phyloP scores from a whole-genome alignment of 2,329 filamentous ascomycete genomes.

The Pleomassaria siparia region DNA sequence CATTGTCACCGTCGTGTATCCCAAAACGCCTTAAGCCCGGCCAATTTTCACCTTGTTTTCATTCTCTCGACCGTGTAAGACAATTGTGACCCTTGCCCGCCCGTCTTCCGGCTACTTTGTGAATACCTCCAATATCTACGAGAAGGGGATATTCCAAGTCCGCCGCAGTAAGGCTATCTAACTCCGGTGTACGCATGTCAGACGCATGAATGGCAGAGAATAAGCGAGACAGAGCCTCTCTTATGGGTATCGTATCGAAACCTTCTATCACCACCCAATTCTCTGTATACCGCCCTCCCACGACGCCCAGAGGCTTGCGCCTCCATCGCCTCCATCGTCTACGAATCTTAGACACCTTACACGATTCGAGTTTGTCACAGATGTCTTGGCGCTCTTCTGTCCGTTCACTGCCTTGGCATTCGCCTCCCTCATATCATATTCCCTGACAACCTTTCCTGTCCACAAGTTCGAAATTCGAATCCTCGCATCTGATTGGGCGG shows the following conservation, averaged over 20 bases:
- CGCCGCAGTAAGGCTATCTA: too few species aligned
- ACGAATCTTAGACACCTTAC: conserved; percentile 12
- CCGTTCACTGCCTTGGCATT: background rate
- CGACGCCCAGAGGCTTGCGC: conserved; percentile 26
- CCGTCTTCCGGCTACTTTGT: too few species aligned
- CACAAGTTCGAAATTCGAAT: conserved; percentile 36
- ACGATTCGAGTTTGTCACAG: conserved; percentile 1
- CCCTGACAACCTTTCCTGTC: conserved; percentile 30
- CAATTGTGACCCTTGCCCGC: too few species aligned
- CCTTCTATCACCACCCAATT: conserved; percentile 18
- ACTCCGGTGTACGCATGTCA: too few species aligned
- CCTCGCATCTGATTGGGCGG: conserved; percentile 24
- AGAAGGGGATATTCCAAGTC: too few species aligned
- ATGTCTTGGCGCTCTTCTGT: background rate
- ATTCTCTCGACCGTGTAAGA: too few species aligned
- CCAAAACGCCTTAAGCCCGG: too few species aligned
- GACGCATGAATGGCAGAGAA: too few species aligned
- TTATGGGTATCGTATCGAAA: background rate
- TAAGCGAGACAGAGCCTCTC: too few species aligned
- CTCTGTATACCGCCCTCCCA: conserved; percentile 21
- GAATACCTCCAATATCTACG: too few species aligned
- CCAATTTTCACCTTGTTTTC: too few species aligned
- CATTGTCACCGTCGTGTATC: too few species aligned
- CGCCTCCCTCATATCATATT: conserved; percentile 13
- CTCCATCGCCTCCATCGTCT: conserved; percentile 17